Percentiles rank a stretch among this genome's conserved stretches.
These are phyloP conservation scores for Colletotrichum tamarilloi DNA, from an alignment of 2,329 filamentous ascomycete species.

Conservation along the genomic window DNA sequence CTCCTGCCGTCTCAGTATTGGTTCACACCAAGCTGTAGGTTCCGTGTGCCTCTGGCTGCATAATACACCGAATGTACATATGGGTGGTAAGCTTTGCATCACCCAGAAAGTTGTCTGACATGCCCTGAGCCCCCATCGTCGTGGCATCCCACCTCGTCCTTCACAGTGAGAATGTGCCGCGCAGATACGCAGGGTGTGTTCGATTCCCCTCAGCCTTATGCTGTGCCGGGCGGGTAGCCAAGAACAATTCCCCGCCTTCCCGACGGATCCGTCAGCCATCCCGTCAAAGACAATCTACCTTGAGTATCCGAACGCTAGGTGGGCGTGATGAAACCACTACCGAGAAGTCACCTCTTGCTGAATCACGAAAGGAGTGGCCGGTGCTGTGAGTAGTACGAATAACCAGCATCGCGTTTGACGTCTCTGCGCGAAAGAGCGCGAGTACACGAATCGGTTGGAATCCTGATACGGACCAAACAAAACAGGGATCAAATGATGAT, in stretches of 20 bases:
- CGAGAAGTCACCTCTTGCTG: neutral
- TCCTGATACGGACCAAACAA: too few relatives aligned
- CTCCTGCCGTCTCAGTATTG: neutral
- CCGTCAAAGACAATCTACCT: neutral
- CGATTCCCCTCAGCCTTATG: neutral
- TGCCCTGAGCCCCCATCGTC: neutral
- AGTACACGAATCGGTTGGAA: too few relatives aligned
- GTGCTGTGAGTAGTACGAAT: too few relatives aligned
- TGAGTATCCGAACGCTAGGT: neutral
- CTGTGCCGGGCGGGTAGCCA: constrained; percentile 1
- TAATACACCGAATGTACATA: neutral
- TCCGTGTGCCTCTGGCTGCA: neutral
- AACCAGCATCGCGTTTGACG: too few relatives aligned
- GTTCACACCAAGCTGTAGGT: neutral
- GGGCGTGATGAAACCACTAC: neutral
- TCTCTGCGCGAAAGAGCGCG: too few relatives aligned
- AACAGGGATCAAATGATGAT: too few relatives aligned
- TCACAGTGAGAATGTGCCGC: neutral
- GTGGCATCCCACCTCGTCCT: neutral
- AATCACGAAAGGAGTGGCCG: neutral
- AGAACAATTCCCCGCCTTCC: neutral
- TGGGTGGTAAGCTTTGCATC: neutral
- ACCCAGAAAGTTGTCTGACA: neutral
- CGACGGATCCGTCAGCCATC: neutral
- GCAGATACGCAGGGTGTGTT: neutral